Conservation (phyloP, 345 rosid genomes). For the Rhizophora mangle region DNA sequence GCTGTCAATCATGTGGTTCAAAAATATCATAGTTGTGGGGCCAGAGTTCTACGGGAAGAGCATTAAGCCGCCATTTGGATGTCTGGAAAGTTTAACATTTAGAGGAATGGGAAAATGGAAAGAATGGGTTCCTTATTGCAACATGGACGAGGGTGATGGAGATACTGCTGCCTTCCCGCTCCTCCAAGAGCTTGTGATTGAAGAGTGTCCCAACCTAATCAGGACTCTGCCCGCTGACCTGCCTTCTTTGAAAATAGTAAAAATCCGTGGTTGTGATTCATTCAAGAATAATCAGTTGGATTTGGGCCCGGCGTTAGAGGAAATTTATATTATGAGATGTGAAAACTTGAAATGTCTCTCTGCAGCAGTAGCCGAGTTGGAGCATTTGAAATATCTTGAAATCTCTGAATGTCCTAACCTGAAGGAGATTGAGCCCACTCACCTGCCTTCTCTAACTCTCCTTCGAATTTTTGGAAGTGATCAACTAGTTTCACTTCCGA, state of each 20-base stretch:
- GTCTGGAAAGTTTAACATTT: background rate
- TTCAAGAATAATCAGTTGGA: conserved; percentile 4
- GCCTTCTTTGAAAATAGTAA: background rate
- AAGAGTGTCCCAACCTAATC: background rate
- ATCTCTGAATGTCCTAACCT: no score
- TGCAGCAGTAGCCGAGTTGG: no score
- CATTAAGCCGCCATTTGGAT: background rate
- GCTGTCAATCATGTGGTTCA: background rate
- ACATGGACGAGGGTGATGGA: background rate
- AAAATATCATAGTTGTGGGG: background rate
- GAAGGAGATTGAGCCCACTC: background rate
- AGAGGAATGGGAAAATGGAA: background rate
- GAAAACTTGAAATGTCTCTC: no score
- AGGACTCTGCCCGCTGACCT: background rate
- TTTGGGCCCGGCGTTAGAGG: background rate
- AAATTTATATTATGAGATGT: no score
- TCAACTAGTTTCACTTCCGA: no score
- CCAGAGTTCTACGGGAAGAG: background rate
- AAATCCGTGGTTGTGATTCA: background rate
- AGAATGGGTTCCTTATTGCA: background rate
- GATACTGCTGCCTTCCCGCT: background rate
- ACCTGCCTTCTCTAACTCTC: background rate
- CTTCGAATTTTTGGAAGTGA: background rate
- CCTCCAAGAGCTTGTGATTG: background rate
- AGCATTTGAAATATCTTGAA: no score